These are phyloP conservation scores for Cystoderma amianthinum DNA, from an alignment of 768 basidiomycete genomes.

Conservation along the genomic window DNA sequence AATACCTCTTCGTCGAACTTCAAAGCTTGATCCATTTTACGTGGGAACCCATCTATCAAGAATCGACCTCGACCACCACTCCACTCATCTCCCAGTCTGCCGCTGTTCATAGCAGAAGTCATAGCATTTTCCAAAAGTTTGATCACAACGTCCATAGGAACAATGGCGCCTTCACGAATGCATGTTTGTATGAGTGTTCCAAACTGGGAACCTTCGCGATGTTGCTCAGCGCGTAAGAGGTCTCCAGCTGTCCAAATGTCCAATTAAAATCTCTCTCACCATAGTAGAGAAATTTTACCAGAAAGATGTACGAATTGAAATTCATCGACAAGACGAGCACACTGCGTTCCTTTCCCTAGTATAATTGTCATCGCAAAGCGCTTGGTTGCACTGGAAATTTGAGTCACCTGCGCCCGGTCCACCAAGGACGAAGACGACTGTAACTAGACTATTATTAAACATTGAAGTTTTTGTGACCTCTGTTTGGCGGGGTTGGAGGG, in stretches of 20 bases:
- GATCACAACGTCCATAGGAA: conserved; percentile 95
- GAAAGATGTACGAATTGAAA: conserved; percentile 92
- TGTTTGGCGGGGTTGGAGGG: conserved; percentile 49
- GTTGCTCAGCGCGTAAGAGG: conserved; percentile 90
- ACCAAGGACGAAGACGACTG: conserved; percentile 91
- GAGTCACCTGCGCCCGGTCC: conserved; percentile 96
- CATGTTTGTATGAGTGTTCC: conserved; percentile 81
- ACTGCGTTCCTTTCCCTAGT: conserved; percentile 95
- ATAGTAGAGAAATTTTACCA: conserved; percentile 47
- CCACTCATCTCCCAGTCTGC: conserved; percentile 50
- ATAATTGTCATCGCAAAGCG: no score
- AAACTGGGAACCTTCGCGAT: conserved; percentile 75
- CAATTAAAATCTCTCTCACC: no score
- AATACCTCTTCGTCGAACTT: conserved; percentile 81
- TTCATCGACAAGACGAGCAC: conserved; percentile 72
- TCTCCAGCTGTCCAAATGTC: conserved; percentile 96
- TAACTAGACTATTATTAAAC: conserved; percentile 47
- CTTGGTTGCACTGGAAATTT: no score
- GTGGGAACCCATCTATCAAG: conserved; percentile 94
- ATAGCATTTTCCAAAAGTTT: conserved; percentile 95
- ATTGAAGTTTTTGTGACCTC: conserved; percentile 58
- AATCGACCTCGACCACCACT: conserved; percentile 71
- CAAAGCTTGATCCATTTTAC: conserved; percentile 97
- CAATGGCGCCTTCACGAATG: conserved; percentile 89
- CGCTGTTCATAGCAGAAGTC: conserved; percentile 45